Base-by-base conservation (phyloP, 352 stramenopile species). In the Hyaloperonospora brassicae region DNA sequence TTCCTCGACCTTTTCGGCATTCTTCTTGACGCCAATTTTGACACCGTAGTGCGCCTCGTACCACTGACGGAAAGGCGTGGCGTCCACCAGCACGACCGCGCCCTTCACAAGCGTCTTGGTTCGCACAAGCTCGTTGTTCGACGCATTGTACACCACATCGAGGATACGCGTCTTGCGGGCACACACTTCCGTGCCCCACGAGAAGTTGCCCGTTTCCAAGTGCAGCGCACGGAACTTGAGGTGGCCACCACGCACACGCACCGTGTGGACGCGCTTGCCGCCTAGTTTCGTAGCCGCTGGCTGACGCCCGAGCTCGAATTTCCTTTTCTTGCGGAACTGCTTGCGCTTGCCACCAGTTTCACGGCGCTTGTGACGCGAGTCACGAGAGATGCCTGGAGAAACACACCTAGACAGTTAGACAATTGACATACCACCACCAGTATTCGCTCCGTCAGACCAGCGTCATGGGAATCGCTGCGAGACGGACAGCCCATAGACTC, bases 41-140 rank as follows among this genome's bases (percentile, higher is more conserved):
- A 98, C 83, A 50, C 96, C 96, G 71, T 99, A 99, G 90, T 99
- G 96, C 52, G 84, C 84, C 72, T 99, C 96, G 76, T 99, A 99
- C 96, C 95, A 99, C 61, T 97, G 83, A 73, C 97, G 96, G 93
- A 99, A 99, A 38, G 97, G 96, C 30, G 97, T 97, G 39, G 96
- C 96, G 86, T 99, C 97, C 48, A 99, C 94, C 45, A 97, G 68
- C 47, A 99, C 87, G 60, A 99, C 98, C 57, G 89, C 86, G 66
- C 95, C 95, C 91, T 99, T 99, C 47, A 99, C 97, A 30, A 99
- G 80, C 27, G 97, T 99, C 90, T 99, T 99, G 68, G 97, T 99
- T 79, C 97, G 95, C 58, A 99, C 97, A 61, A 99, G 87, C 73
- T 99, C 97, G 87, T 99, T 99, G 94, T 99, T 99, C 65, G 97